phyloP scores from a whole-genome alignment of 164 flowering plant genomes.

The Pachysandra terminalis region DNA sequence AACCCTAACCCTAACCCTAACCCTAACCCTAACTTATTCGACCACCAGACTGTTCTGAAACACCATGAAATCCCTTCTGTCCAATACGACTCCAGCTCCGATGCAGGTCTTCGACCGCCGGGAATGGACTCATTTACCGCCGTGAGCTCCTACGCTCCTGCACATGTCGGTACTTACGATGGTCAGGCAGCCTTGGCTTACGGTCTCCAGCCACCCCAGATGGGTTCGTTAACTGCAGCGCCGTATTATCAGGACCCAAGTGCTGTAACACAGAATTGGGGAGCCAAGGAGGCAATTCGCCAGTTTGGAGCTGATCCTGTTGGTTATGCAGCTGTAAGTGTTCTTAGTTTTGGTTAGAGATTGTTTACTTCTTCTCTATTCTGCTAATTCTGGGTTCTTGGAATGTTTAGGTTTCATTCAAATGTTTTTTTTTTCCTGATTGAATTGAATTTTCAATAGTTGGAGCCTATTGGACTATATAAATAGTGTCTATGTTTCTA shows the following conservation, averaged over 20 bases:
- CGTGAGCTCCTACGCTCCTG: background rate
- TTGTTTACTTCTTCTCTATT: background rate
- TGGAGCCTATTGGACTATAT: too few relatives aligned
- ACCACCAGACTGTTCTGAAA: background rate
- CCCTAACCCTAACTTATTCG: background rate
- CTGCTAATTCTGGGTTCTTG: background rate
- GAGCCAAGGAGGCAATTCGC: constrained; percentile 5
- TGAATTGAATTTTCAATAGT: too few relatives aligned
- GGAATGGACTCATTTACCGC: background rate
- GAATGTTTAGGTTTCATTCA: too few relatives aligned
- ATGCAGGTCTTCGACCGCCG: background rate
- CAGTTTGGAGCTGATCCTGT: constrained; percentile 9
- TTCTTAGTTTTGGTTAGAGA: background rate
- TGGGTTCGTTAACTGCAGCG: background rate
- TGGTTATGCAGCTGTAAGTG: constrained; percentile 11
- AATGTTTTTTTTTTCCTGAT: too few relatives aligned
- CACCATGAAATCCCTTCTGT: background rate
- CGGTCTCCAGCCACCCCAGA: constrained; percentile 1
- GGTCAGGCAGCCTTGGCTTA: constrained; percentile 6
- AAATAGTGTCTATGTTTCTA: too few relatives aligned
- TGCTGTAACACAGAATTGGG: constrained; percentile 4
- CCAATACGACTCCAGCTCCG: background rate
- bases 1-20: background rate
- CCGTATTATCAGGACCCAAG: background rate
- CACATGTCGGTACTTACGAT: constrained; percentile 11